Evolutionary conservation across 148 eudicot species (phyloP), one percentile per base, ranked within the genome.

Genomic region (Agrostemma githago): DNA sequence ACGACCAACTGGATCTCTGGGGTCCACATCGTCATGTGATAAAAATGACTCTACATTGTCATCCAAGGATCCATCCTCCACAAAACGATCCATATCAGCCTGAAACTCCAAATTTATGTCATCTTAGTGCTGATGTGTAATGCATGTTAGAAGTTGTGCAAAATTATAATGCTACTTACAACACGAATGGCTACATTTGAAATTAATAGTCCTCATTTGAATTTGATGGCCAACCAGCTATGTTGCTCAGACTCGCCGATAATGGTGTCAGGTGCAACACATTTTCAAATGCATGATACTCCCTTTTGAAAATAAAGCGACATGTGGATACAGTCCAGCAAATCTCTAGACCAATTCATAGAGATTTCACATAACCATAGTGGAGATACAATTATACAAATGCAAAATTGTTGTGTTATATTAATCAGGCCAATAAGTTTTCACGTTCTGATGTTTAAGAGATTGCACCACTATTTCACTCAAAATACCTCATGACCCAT

Each of bases 11-110:
- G 86, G 39, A 81, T 90, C 96, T 78, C 90, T 81, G 43, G 86
- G 90, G 76, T 87, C 97, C 4, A 82, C 82, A 81, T 92, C 96
- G 81, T 90, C 96, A 79, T 90, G 97, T 6, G 97, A 90, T 77
- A 92, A 87, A 84, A 92, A 90, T 67, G 97, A 92, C 83, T 92
- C 96, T 9, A 90, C 96, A 11, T 92, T 92, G 74, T 92, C 97
- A 70, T 92, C 97, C 64, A 92, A 86, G 79, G 96, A 85, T 78
- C 92, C 97, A 83, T 92, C 97, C 65, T 92, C 97, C 84, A 92
- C 96, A 72, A 90, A 87, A 61, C 88, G 91, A 66, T 89, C 97
- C 84, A 92, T 85, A 68, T 92, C 97, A 90, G 88, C 91, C 87
- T 88, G 96, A 82, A 84, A 81, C 74, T 65, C 90, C 79, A 90